Base-by-base conservation (phyloP, 1,284 basidiomycete species). In the Fomes fomentarius region DNA sequence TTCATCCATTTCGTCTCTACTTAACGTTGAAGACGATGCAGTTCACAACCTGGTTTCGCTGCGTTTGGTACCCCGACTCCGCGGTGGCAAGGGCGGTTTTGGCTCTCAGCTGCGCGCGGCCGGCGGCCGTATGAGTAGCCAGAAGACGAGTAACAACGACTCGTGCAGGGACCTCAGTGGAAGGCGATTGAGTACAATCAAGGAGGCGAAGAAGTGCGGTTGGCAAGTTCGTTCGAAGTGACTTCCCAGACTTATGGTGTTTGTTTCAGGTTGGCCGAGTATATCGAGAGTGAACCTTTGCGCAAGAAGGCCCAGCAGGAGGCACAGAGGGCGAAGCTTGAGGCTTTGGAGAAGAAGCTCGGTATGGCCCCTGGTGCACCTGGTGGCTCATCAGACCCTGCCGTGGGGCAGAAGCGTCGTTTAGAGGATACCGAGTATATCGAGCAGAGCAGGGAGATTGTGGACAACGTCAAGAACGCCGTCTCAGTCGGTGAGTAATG, bases 31-130 rank as follows among this genome's bases (percentile, higher is more conserved):
- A 7, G 43, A 38, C 28, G 57, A 49, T 11, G 51, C 39, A 11
- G 28, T 41, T 4, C 45, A 61, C 6, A 68, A 69, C 22, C 71
- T 90, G 12, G 71, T 91, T 17, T 79, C 79, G 2, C 72, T 93
- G 4, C 80, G 89, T 0, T 75, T 93, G n/a, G 74, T 80, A 1
- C 88, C 89, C 0, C 76, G 88, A 28, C 69, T 96, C 10, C 79
- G 80, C 10, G 96, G 96, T 56, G 97, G 97, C 43, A 99, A 99
- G 74, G 96, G 97, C 67, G 96, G 96, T 47, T 99, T 99, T 69
- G 96, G 97, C 8, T 92, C 91, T 22, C 95, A 98, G 78, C 81
- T 99, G 60, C 85, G 96, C 69, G 96, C 97, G 0, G 95, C 96
- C 19, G 96, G 96, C 62, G 96, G 96, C 9, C 85, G 96, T 38